These are phyloP conservation scores for Naganishia sp. DNA, from an alignment of 1,284 basidiomycete genomes.

Conservation along the genomic window DNA sequence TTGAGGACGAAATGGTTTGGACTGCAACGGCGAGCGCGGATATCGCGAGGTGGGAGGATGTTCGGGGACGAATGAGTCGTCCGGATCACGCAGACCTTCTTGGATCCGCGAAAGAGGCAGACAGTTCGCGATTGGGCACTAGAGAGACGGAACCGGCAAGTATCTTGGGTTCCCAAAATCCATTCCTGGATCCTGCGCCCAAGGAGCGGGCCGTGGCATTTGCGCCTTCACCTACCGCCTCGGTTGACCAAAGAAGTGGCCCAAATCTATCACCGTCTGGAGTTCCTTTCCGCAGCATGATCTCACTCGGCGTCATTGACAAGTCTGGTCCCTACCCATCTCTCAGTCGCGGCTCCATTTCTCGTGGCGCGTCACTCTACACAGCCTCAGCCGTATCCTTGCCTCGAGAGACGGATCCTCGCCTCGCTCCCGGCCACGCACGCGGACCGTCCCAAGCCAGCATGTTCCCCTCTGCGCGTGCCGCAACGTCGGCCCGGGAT, in stretches of 20 bases:
- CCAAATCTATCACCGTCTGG: conserved; percentile 49
- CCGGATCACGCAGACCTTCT: conserved; percentile 36
- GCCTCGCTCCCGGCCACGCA: conserved; percentile 35
- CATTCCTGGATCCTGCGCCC: conserved; percentile 1
- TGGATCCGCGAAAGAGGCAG: conserved; percentile 34
- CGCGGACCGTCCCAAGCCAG: conserved; percentile 14
- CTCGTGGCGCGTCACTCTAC: conserved; percentile 14
- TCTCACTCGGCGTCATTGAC: conserved; percentile 74
- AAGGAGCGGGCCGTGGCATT: conserved; percentile 26
- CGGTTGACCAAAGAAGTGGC: background rate
- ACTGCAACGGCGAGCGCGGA: conserved; percentile 81
- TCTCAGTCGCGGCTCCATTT: conserved; percentile 5
- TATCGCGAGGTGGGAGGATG: conserved; percentile 76
- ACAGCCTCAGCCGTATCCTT: conserved; percentile 21
- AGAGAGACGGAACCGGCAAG: background rate
- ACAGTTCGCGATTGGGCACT: background rate
- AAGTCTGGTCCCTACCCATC: conserved; percentile 2
- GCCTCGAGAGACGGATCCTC: conserved; percentile 35
- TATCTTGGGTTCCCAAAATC: conserved; percentile 11
- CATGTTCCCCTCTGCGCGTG: background rate
- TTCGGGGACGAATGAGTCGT: conserved; percentile 40
- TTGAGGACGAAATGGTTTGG: conserved; percentile 88
- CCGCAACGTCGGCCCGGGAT: conserved; percentile 2
- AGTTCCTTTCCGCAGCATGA: conserved; percentile 76
- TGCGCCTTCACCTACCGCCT: conserved; percentile 5